Percentiles rank a stretch among this genome's conserved stretches.
phyloP scores from a whole-genome alignment of 2,329 filamentous ascomycete species.

The Trichothecium roseum region DNA sequence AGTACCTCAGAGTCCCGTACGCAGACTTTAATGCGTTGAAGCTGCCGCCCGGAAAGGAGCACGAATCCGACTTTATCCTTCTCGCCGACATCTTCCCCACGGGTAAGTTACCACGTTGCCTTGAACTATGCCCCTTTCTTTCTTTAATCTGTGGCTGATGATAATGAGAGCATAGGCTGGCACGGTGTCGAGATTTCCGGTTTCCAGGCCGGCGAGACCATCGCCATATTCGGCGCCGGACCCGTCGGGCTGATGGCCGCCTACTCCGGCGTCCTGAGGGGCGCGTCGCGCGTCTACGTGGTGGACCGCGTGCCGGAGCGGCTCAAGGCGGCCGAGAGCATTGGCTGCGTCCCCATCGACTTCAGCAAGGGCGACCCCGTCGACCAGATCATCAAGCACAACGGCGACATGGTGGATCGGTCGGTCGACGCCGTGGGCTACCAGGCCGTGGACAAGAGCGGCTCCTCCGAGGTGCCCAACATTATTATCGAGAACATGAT shows the following conservation, averaged over 20 bases:
- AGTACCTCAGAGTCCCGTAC: constrained; percentile 54
- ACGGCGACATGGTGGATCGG: constrained; percentile 51
- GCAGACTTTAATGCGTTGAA: constrained; percentile 57
- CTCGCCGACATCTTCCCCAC: constrained; percentile 28
- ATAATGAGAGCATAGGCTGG: constrained; percentile 35
- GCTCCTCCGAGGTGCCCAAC: constrained; percentile 49
- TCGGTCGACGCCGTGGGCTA: constrained; percentile 58
- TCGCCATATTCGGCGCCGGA: constrained; percentile 54
- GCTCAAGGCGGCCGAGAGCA: constrained; percentile 47
- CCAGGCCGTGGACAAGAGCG: constrained; percentile 46
- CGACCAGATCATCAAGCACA: constrained; percentile 47
- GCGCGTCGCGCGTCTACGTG: constrained; percentile 50
- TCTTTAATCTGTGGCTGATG: constrained; percentile 1
- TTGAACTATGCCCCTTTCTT: not conserved
- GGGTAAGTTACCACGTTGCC: constrained; percentile 7
- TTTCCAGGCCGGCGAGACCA: constrained; percentile 49
- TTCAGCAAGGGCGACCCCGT: constrained; percentile 50
- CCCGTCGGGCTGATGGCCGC: constrained; percentile 58
- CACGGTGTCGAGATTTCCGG: constrained; percentile 46
- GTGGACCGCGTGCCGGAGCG: constrained; percentile 53
- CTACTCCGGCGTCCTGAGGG: constrained; percentile 49
- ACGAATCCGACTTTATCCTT: constrained; percentile 50
- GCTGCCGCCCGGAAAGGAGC: constrained; percentile 47
- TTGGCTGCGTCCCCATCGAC: constrained; percentile 50
- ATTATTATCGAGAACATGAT: constrained; percentile 56